Evolutionary conservation across 331 rosid species (phyloP), one percentile per base, ranked within the genome.

Genomic region (Rhamnella rubrinervis): DNA sequence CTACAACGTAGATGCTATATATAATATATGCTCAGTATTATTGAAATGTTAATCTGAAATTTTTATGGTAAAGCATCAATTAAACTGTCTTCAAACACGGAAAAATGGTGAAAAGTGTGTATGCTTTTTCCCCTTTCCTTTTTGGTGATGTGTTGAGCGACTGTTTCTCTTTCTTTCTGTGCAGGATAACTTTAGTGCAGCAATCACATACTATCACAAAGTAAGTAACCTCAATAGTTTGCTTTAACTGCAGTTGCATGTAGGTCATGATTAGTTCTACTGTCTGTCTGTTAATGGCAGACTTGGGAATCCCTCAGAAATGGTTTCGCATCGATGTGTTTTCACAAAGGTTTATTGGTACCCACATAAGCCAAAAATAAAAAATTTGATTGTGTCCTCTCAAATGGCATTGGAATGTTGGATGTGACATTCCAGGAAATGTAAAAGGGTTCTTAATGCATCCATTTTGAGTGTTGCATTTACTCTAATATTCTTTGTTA

Each of bases 191-290:
- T 91, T 76, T 76, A 72, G 83, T 17, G 78, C 92, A 31, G 95
- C 98, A 56, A 88, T 87, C 58, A 74, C 89, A 16, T 84, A 78
- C 80, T 93, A 88, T 81, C 98, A 91, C 85, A 91, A 85, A 81
- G 98, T 88, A 82, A 85, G 96, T 78, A 51, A n/a, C 55, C 37
- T 17, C 19, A 60, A 56, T 55, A 26, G 31, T 75, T 28, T 55
- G 63, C 59, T 41, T 52, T 60, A 11, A 28, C 21, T 6, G 17
- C 16, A 6, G 12, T 18, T 28, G 17, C 41, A 26, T 49, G 16
- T 58, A 3, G 65, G 44, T 11, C 55, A 63, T 12, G 14, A 1
- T 19, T 4, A 23, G 7, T 18, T 6, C 55, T 21, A 4, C 14
- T 6, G 5, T 23, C 19, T 21, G 19, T 61, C 52, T 61, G 18